phyloP scores from a whole-genome alignment of 169 alveolate genomes.

The Cytauxzoon felis region DNA sequence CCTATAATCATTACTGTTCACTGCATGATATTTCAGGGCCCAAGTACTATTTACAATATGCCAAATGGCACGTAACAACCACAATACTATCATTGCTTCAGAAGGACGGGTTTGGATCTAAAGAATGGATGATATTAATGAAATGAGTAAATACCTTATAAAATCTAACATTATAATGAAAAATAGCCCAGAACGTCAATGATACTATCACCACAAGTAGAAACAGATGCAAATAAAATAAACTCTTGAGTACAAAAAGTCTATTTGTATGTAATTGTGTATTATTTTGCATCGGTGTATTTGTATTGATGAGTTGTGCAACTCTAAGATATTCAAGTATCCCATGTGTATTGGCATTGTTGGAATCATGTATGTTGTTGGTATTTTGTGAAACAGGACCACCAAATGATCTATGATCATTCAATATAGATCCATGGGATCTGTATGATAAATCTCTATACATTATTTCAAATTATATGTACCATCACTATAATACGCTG shows the following conservation, averaged over 20 bases:
- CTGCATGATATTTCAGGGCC: slow-evolving; percentile 23
- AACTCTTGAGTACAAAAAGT: slow-evolving; percentile 1
- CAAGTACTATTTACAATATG: slow-evolving; percentile 19
- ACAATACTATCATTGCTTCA: slow-evolving; percentile 29
- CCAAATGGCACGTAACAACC: slow-evolving; percentile 36
- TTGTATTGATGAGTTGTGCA: too few species aligned
- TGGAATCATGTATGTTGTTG: too few species aligned
- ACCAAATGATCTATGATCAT: too few species aligned
- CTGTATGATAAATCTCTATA: too few species aligned
- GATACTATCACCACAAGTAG: not conserved
- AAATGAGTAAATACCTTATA: slow-evolving; percentile 1
- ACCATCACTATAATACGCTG: too few species aligned
- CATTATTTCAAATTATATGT: too few species aligned
- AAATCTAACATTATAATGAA: slow-evolving; percentile 6
- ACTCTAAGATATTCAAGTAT: too few species aligned
- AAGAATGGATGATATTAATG: not conserved
- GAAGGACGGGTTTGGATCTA: slow-evolving; percentile 22
- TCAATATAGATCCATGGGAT: too few species aligned
- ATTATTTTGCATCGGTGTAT: too few species aligned
- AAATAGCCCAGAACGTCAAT: slow-evolving; percentile 1
- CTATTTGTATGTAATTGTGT: too few species aligned
- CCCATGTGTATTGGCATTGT: too few species aligned
- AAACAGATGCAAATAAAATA: slow-evolving; percentile 9
- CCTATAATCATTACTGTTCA: not conserved
- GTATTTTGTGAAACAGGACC: too few species aligned